A percentile compares a stretch with the other conserved stretches of the same genome.
Evolutionary conservation across 495 filamentous ascomycete genomes (phyloP).

Genomic region (Jackrogersella minutella): DNA sequence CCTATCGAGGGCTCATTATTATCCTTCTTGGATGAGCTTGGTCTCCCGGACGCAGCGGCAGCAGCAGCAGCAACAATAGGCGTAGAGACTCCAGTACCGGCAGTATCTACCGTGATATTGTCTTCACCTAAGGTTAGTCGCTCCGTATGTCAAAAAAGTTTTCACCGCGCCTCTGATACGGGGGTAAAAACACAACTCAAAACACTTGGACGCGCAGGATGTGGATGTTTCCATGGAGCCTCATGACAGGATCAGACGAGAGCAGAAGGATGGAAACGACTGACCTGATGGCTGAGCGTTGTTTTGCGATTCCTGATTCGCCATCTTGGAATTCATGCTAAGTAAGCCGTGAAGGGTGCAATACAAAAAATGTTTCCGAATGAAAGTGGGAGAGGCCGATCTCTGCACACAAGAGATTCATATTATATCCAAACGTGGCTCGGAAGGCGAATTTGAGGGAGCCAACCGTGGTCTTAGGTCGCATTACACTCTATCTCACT

Average conservation of each 20-base stretch:
- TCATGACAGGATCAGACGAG: slow-evolving; percentile 29
- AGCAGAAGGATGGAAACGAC: slow-evolving; percentile 20
- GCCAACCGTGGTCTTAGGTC: slow-evolving; percentile 32
- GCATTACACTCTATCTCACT: slow-evolving; percentile 10
- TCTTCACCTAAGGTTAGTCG: slow-evolving; percentile 33
- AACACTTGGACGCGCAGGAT: slow-evolving; percentile 28
- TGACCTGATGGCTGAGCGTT: slow-evolving; percentile 36
- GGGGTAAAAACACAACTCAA: slow-evolving; percentile 17
- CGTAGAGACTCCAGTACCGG: slow-evolving; percentile 16
- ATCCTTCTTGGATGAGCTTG: slow-evolving; percentile 22
- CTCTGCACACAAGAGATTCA: slow-evolving; percentile 30
- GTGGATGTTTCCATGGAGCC: slow-evolving; percentile 33
- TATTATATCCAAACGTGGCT: slow-evolving; percentile 37
- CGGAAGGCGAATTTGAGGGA: slow-evolving; percentile 31
- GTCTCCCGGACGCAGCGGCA: not conserved
- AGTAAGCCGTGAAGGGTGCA: slow-evolving; percentile 19
- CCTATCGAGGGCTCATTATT: slow-evolving; percentile 3
- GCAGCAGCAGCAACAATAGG: not conserved
- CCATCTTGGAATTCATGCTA: slow-evolving; percentile 30
- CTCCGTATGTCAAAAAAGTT: slow-evolving; percentile 10
- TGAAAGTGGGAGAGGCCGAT: slow-evolving; percentile 37
- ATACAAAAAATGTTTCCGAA: slow-evolving; percentile 40
- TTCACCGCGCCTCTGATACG: slow-evolving; percentile 10
- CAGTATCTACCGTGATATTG: slow-evolving; percentile 17
- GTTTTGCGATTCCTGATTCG: slow-evolving; percentile 36